Evolutionary conservation across 768 basidiomycete genomes (phyloP).

Genomic region (Russula olivacea): DNA sequence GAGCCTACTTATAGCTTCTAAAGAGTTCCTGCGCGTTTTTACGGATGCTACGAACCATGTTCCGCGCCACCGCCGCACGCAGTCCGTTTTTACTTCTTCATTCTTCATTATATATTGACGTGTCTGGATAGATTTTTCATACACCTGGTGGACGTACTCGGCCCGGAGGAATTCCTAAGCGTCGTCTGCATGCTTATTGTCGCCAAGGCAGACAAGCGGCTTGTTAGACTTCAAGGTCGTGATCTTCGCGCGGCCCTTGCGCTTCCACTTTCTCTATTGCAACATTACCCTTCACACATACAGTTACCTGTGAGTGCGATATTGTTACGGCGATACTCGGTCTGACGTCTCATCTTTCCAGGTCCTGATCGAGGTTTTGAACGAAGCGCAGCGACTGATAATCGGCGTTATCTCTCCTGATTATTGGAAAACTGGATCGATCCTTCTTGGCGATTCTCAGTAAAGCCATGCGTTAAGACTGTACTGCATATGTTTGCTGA

Average conservation of each 20-base stretch:
- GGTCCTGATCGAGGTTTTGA: constrained; percentile 58
- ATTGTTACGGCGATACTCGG: not conserved
- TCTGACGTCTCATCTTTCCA: constrained; percentile 28
- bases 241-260: constrained; percentile 56
- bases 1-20: constrained; percentile 60
- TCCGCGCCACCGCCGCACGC: constrained; percentile 86
- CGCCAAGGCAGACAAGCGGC: constrained; percentile 67
- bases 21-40: constrained; percentile 84
- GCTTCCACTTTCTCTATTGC: constrained; percentile 62
- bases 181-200: constrained; percentile 80
- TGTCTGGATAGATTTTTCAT: constrained; percentile 65
- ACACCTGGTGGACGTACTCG: constrained; percentile 79
- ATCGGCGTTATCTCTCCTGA: constrained; percentile 38
- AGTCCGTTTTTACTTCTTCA: constrained; percentile 43
- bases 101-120: constrained; percentile 1
- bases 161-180: constrained; percentile 71
- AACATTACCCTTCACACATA: constrained; percentile 43
- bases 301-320: constrained; percentile 47
- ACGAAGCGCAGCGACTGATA: constrained; percentile 59
- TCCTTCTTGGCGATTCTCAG: constrained; percentile 55
- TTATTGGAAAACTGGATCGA: constrained; percentile 30
- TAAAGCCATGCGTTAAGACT: constrained; percentile 33
- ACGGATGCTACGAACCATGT: constrained; percentile 90
- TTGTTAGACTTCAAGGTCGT: constrained; percentile 53
- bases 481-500: constrained; percentile 2